A percentile compares a stretch with the other conserved stretches of the same genome.
Evolutionary conservation across 2,329 filamentous ascomycete species (phyloP).

Genomic region (Zymoseptoria ardabiliae): DNA sequence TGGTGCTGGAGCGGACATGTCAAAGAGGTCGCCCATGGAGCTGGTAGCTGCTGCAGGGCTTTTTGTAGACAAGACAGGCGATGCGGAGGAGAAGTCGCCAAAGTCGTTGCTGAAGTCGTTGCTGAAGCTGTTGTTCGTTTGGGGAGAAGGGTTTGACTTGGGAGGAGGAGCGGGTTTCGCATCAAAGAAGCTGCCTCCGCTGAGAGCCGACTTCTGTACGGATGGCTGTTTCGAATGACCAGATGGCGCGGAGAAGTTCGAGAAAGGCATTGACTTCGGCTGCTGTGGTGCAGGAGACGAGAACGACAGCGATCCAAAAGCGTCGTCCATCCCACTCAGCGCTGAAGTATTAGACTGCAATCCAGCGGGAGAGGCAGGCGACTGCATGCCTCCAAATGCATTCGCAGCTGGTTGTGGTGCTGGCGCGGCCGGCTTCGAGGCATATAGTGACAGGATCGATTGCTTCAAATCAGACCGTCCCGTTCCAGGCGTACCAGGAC

Average conservation of each 20-base stretch:
- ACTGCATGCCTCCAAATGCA: constrained; percentile 59
- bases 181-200: constrained; percentile 81
- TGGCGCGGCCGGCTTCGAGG: constrained; percentile 66
- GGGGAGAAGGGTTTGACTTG: constrained; percentile 31
- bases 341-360: constrained; percentile 19
- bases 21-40: constrained; percentile 70
- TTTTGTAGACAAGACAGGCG: constrained; percentile 34
- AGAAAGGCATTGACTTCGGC: constrained; percentile 56
- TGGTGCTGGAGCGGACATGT: constrained; percentile 48
- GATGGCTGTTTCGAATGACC: constrained; percentile 40
- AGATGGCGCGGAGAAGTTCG: constrained; percentile 52
- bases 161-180: constrained; percentile 45
- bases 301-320: constrained; percentile 67
- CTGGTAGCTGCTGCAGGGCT: constrained; percentile 43
- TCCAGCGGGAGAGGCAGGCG: constrained; percentile 32
- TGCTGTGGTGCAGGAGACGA: constrained; percentile 37
- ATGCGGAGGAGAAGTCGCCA: constrained; percentile 57
- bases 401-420: constrained; percentile 34
- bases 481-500: constrained; percentile 50
- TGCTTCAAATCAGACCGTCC: constrained; percentile 92
- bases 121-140: constrained; percentile 24
- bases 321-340: constrained; percentile 65
- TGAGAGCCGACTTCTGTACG: constrained; percentile 34
- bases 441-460: constrained; percentile 92
- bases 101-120: constrained; percentile 44